These are phyloP conservation scores for Colletotrichum acutatum DNA, from an alignment of 2,329 filamentous ascomycete species.

Conservation along the genomic window DNA sequence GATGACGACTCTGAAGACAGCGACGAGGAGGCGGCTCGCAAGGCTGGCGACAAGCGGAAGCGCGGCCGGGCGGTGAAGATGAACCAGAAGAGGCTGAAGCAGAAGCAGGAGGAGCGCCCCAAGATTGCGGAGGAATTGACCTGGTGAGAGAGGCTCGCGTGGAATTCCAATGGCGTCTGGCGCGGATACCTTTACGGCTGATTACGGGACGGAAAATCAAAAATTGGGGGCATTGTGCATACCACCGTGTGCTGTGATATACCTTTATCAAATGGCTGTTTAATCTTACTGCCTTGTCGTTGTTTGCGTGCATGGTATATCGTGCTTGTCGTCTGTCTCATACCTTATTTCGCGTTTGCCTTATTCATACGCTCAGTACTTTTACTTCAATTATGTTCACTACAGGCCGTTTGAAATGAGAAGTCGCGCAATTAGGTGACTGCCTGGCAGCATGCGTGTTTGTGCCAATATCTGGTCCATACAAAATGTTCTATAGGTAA, in stretches of 20 bases:
- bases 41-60: constrained; percentile 67
- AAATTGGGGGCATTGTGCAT: constrained; percentile 27
- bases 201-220: constrained; percentile 28
- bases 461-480: background rate
- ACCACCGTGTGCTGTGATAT: constrained; percentile 17
- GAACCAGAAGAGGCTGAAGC: constrained; percentile 51
- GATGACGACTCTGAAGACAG: constrained; percentile 69
- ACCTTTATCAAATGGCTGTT: constrained; percentile 9
- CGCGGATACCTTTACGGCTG: constrained; percentile 33
- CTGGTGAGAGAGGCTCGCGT: constrained; percentile 46
- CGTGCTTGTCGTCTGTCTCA: background rate
- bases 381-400: too few relatives aligned
- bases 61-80: constrained; percentile 59
- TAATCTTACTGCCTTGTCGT: constrained; percentile 9
- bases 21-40: constrained; percentile 64
- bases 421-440: background rate
- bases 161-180: constrained; percentile 30
- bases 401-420: background rate
- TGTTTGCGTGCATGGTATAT: background rate
- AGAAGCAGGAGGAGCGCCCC: constrained; percentile 61
- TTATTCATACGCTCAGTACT: background rate
- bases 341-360: background rate
- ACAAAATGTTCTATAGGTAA: background rate
- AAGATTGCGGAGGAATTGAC: constrained; percentile 53
- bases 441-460: background rate